These are phyloP conservation scores for Coemansia sp. DNA, from an alignment of 192 early-diverging fungal genomes.

Conservation along the genomic window DNA sequence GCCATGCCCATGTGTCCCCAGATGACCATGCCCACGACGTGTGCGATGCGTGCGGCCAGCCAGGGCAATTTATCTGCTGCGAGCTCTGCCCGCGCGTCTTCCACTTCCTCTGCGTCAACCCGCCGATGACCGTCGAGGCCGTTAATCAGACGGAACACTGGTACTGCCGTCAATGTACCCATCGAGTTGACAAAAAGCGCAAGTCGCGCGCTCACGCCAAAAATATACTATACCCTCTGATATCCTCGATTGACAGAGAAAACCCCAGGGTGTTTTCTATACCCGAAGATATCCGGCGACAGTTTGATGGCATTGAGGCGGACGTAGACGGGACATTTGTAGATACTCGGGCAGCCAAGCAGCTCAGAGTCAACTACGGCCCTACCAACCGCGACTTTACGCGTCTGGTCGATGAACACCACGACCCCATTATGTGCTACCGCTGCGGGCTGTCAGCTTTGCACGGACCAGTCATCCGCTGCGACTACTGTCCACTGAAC, in stretches of 20 bases:
- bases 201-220: slow-evolving; percentile 44
- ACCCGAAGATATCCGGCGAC: slow-evolving; percentile 49
- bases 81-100: slow-evolving; percentile 47
- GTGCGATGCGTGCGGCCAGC: slow-evolving; percentile 48
- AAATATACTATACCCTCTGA: slow-evolving; percentile 45
- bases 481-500: slow-evolving; percentile 50
- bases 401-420: slow-evolving; percentile 42
- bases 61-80: slow-evolving; percentile 50
- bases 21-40: slow-evolving; percentile 23
- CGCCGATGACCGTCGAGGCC: slow-evolving; percentile 37
- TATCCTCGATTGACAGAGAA: slow-evolving; percentile 27
- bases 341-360: slow-evolving; percentile 35
- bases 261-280: slow-evolving; percentile 45
- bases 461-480: slow-evolving; percentile 37
- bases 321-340: slow-evolving; percentile 38
- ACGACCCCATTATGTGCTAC: slow-evolving; percentile 43
- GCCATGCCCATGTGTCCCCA: background rate
- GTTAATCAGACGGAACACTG: slow-evolving; percentile 40
- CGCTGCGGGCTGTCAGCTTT: slow-evolving; percentile 43
- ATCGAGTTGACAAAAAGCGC: slow-evolving; percentile 24
- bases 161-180: slow-evolving; percentile 43
- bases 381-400: slow-evolving; percentile 34
- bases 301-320: slow-evolving; percentile 45
- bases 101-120: slow-evolving; percentile 47
- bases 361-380: slow-evolving; percentile 22